Evolutionary conservation across 805 yeast species (phyloP), one percentile per base, ranked within the genome.

Genomic region (Kodamaea lidongshanica): DNA sequence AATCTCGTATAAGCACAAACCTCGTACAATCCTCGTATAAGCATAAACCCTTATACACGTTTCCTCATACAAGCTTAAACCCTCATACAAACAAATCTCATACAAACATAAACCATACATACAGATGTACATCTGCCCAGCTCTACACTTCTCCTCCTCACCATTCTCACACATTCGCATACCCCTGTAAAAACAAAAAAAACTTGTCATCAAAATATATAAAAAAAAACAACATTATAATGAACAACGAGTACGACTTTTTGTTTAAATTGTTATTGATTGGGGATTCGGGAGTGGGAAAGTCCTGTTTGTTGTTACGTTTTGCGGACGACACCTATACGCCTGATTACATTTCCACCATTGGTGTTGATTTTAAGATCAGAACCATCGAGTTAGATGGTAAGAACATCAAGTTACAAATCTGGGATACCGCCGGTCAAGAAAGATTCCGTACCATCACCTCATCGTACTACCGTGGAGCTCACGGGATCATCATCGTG

Each of bases 391-490:
- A 92, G 56, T 70, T 92, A 38, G 96, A 92, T 48, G 97, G 97
- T 43, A 92, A 92, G 69, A 85, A 95, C 32, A 92, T 92, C 56
- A 92, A 92, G 65, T 74, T 92, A 54, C 98, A 92, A 67, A 89
- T 92, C 54, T 92, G 98, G 98, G 98, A 92, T 57, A 92, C 98
- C 34, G 98, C 97, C 8, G 98, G 98, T 27, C 98, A 92, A 67
- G 98, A 92, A 61, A 72, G 98, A 49, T 92, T 92, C 68, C 79
- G 97, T 65, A 92, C 98, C 30, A 89, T 89, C 64, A 92, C 97
- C 8, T 84, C 96, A 9, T 85, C 96, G 10, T 89, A 89, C 67
- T 89, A 89, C 70, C 81, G 98, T 59, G 98, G 98, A 34, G 96
- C 97, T 8, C 97, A 89, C 56, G 98, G 98, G 39, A 92, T 89